Conservation (phyloP, 2,329 filamentous ascomycete genomes). For the Stagonosporopsis chrysanthemi region DNA sequence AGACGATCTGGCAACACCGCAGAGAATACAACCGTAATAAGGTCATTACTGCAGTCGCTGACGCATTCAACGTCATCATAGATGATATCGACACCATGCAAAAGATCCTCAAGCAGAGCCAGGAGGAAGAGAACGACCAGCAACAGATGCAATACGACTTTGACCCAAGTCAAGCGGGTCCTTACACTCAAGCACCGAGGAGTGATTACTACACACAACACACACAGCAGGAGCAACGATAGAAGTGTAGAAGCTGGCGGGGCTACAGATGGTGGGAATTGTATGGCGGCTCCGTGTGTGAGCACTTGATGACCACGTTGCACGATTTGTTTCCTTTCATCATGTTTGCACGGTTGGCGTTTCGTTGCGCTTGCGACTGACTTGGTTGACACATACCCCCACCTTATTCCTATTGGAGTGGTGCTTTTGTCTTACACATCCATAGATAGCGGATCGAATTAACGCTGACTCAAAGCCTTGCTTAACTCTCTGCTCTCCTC, state of each 20-base stretch:
- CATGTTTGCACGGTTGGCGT: constrained; percentile 13
- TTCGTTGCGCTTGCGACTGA: constrained; percentile 14
- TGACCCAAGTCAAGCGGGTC: constrained; percentile 12
- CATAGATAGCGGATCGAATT: constrained; percentile 6
- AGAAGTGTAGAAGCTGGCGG: not conserved
- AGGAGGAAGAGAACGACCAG: constrained; percentile 37
- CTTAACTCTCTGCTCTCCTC: not conserved
- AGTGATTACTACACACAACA: constrained; percentile 13
- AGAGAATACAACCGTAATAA: constrained; percentile 83
- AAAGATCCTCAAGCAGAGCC: constrained; percentile 51
- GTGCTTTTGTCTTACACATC: not conserved
- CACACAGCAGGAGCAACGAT: not conserved
- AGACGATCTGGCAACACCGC: constrained; percentile 81
- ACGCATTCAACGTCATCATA: constrained; percentile 79
- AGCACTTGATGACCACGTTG: constrained; percentile 1
- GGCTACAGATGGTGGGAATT: not conserved
- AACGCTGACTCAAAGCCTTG: not conserved
- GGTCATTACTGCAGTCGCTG: constrained; percentile 69
- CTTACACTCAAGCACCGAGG: constrained; percentile 11
- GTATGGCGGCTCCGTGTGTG: not conserved
- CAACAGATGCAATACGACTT: constrained; percentile 13
- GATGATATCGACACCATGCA: constrained; percentile 69
- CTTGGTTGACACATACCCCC: constrained; percentile 22
- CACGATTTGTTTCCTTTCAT: constrained; percentile 5
- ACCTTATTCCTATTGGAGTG: constrained; percentile 9